Evolutionary conservation across 73 alveolate genomes (phyloP).

Genomic region (Tetrahymena thermophila): DNA sequence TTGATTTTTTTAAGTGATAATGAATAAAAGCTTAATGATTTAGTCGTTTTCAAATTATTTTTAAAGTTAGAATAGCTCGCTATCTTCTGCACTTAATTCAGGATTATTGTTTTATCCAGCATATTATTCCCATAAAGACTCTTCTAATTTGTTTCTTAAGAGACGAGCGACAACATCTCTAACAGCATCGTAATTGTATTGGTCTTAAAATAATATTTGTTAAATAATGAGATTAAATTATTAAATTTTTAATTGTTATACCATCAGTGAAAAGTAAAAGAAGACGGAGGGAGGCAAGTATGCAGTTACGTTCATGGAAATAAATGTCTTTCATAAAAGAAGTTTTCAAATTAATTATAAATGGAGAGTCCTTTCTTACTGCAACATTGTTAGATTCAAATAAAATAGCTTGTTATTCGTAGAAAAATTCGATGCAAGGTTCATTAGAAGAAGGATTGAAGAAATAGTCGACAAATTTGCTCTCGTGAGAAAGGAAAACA

Average conservation of each 20-base stretch:
- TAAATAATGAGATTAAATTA: background rate
- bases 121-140: background rate
- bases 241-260: background rate
- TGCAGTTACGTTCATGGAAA: background rate
- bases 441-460: background rate
- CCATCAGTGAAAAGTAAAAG: background rate
- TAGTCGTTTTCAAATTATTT: background rate
- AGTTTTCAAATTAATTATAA: background rate
- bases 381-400: background rate
- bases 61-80: background rate
- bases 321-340: background rate
- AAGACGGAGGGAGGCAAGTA: background rate
- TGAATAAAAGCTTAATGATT: background rate
- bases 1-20: background rate
- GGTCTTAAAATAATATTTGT: background rate
- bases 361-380: background rate
- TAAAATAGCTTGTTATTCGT: background rate
- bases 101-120: background rate
- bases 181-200: background rate
- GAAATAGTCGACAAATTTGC: background rate
- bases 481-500: background rate
- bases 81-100: background rate
- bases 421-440: background rate
- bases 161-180: background rate
- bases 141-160: background rate